Percentiles rank a stretch among this genome's conserved stretches.
Conservation (phyloP, 352 stramenopile species). For the Globisporangium alternatum region DNA sequence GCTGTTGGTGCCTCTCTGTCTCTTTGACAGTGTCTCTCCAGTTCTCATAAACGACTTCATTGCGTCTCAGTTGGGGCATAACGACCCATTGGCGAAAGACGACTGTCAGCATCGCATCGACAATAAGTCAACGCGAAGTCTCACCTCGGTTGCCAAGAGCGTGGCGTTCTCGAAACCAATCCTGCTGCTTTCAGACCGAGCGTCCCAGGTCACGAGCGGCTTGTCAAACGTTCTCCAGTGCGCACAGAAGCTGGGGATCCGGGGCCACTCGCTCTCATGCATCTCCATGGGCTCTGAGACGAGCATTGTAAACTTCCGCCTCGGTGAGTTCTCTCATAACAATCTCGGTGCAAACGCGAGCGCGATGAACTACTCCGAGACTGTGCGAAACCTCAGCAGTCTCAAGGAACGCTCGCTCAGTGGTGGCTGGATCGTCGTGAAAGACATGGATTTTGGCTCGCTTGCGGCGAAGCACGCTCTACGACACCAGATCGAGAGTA, state of each 20-base stretch:
- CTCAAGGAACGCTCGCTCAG: conserved; percentile 29
- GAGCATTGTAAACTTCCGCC: conserved; percentile 11
- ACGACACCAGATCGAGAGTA: conserved; percentile 28
- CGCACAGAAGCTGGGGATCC: conserved; percentile 6
- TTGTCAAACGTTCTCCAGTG: conserved; percentile 14
- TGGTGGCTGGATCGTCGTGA: conserved; percentile 31
- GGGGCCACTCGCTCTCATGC: conserved; percentile 13
- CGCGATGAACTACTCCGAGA: conserved; percentile 7
- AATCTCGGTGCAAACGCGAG: conserved; percentile 11
- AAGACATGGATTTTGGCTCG: conserved; percentile 15
- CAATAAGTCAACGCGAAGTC: neutral
- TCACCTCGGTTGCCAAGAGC: conserved; percentile 5
- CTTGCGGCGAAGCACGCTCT: conserved; percentile 21
- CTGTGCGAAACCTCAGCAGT: conserved; percentile 15
- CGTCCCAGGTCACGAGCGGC: neutral
- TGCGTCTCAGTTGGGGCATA: conserved; percentile 19
- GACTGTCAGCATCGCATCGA: conserved; percentile 17
- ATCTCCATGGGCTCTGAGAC: conserved; percentile 15
- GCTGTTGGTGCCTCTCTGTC: conserved; percentile 28
- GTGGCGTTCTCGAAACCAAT: conserved; percentile 14
- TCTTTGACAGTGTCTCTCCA: conserved; percentile 27
- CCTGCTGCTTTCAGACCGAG: conserved; percentile 12
- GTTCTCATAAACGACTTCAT: conserved; percentile 27
- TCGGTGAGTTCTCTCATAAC: conserved; percentile 16
- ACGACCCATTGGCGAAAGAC: neutral